These are phyloP conservation scores for Aspergillus biplanus DNA, from an alignment of 495 filamentous ascomycete species.

Conservation along the genomic window DNA sequence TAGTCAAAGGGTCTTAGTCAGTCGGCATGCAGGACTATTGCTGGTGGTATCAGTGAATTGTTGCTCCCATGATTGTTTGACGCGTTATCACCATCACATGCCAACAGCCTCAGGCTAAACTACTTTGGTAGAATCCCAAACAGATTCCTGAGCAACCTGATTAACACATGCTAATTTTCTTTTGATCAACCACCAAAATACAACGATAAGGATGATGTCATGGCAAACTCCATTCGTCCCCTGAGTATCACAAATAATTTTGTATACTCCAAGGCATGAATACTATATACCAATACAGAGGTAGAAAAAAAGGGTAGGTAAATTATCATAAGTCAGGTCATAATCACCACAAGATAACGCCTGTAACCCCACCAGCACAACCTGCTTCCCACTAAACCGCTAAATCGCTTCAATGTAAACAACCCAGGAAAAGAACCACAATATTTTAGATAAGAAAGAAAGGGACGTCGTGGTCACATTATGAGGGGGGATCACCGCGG, in stretches of 20 bases:
- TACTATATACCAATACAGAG: conserved; percentile 17
- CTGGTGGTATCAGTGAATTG: background rate
- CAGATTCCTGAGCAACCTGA: background rate
- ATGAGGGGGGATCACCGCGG: conserved; percentile 36
- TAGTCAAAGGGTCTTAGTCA: background rate
- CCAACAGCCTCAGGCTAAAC: conserved; percentile 15
- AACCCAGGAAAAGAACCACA: conserved; percentile 8
- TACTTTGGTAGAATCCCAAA: conserved; percentile 8
- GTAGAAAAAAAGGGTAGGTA: background rate
- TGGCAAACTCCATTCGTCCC: background rate
- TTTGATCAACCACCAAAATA: background rate
- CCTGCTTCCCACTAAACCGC: conserved; percentile 22
- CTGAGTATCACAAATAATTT: conserved; percentile 11
- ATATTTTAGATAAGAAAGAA: conserved; percentile 14
- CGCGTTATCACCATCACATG: conserved; percentile 23
- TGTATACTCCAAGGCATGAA: conserved; percentile 8
- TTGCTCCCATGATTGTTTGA: background rate
- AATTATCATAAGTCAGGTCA: conserved; percentile 17
- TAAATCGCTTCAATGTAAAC: conserved; percentile 23
- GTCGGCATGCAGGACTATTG: background rate
- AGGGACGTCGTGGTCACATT: conserved; percentile 31
- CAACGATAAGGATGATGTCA: conserved; percentile 18
- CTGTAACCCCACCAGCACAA: conserved; percentile 15
- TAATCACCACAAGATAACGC: conserved; percentile 18
- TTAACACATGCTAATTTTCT: conserved; percentile 4